Evolutionary conservation across 495 filamentous ascomycete genomes (phyloP), one percentile per base, ranked within the genome.

Genomic region (Penicillium daleae): DNA sequence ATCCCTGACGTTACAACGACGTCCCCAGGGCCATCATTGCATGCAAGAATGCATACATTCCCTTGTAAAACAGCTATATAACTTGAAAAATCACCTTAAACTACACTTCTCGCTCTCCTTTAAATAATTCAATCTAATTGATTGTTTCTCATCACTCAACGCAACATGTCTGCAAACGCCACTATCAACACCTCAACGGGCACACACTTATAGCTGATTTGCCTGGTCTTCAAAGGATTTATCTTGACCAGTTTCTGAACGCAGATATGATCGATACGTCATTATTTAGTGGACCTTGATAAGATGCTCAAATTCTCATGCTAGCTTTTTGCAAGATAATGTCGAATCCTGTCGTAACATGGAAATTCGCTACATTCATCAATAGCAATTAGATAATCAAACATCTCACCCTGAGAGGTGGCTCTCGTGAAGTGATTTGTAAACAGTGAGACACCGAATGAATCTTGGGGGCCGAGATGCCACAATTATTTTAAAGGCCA

Each of bases 181-280:
- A 66, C 71, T 72, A 85, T 86, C 72, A 89, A 90, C 74, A 80
- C 89, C 39, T 77, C 82, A 57, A 86, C 85, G 29, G 84, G 82
- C 57, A 72, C 66, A 68, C 82, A 87, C 56, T 77, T 35, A 70
- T 78, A n/a, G 68, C 76, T n/a, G 76, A 78, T 57, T 61, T 79
- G 32, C 74, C 77, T 27, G 72, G 67, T 10, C 56, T 80, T 39
- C 74, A 74, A 50, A 66, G 71, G 9, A 46, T 77, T 44, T 74
- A 79, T 57, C 59, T 80, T 19, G 71, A 73, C 40, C 66, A 76
- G 21, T 78, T 76, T 44, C 42, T 78, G 12, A 67, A 72, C 52
- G 44, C 66, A 7, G 70, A 75, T 59, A 68, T 74, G 70, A 69
- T 71, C 33, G 63, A 66, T 62, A 10, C 31, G 24, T 60, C 46